Base-by-base conservation (phyloP, 108 stramenopile genomes). In the Discostella pseudostelligera region DNA sequence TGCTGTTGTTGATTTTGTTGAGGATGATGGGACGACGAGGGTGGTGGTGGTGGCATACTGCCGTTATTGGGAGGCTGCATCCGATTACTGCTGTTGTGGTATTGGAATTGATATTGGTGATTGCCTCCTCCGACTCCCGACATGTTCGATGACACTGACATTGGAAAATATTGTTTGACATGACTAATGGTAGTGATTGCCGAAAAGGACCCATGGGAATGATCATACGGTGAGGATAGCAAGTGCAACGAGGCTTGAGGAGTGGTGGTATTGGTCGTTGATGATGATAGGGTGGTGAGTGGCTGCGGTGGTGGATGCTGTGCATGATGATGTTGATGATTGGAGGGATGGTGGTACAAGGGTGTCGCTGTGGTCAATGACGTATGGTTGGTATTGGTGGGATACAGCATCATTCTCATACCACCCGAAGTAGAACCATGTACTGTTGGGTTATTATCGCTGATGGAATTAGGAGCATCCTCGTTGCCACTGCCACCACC, bases 161-260 rank as follows among this genome's bases (percentile, higher is more conserved):
- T 17, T 6, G 26, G 26, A 9, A 32, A 3, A 32, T 32, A 32
- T 28, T 26, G 50, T 29, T 26, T 3, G 32, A 32, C 32, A 32
- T 32, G 32, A 32, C 32, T 32, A 32, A 4, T 12, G 55, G 19
- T 56, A n/a, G 55, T 56, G n/a, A 56, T 56, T 17, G 55, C 55
- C 32, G 55, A 56, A 26, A 56, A 56, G 14, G 55, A 56, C 3
- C 55, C 55, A 26, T 20, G 55, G 0, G 55, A 56, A n/a, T 39
- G 32, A 37, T 56, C 17, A 2, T 12, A 16, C 6, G 42, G n/a
- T 12, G 42, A 43, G 10, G n/a, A 43, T 43, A 16, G 42, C 9
- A 12, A 8, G 12, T 43, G 42, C 32, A 32, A 43, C 9, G 42
- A 16, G 42, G 42, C 2, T 43, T 43, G 42, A 8, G 42, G n/a